Percentiles rank a stretch among this genome's conserved stretches.
Evolutionary conservation across 2,329 filamentous ascomycete genomes (phyloP).

Genomic region (Phialocephala sp.): DNA sequence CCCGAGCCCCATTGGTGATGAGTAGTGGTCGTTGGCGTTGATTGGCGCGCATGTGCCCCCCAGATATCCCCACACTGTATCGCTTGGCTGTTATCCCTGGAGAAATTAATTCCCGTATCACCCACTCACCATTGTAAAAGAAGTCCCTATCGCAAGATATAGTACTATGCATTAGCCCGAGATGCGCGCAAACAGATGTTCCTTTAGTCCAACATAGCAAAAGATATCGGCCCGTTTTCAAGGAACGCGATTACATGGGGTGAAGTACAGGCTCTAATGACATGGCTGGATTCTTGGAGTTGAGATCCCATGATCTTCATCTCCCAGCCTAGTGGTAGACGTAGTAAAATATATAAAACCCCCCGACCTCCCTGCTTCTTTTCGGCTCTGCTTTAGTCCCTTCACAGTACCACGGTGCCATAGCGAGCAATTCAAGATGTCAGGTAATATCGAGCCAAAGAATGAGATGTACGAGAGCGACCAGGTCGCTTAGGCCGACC

Average conservation of each 20-base stretch:
- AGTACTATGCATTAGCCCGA: conserved; percentile 14
- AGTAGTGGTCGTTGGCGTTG: conserved; percentile 2
- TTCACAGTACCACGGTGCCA: not conserved
- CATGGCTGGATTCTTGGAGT: conserved; percentile 4
- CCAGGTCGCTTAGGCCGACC: conserved; percentile 1
- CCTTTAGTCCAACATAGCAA: too few relatives aligned
- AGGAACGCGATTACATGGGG: conserved; percentile 5
- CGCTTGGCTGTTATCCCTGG: conserved; percentile 8
- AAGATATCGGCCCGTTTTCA: conserved; percentile 9
- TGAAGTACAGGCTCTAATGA: conserved; percentile 3
- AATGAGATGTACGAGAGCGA: conserved; percentile 6
- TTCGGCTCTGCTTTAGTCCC: not conserved
- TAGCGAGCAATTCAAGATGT: conserved; percentile 8
- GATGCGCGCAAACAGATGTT: conserved; percentile 8
- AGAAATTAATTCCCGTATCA: conserved; percentile 14
- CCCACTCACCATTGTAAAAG: conserved; percentile 3
- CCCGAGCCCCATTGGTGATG: conserved; percentile 2
- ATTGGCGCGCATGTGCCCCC: conserved; percentile 10
- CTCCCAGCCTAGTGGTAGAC: conserved; percentile 11
- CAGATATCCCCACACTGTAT: conserved; percentile 5
- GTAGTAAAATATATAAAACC: conserved; percentile 9
- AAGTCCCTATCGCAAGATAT: not conserved
- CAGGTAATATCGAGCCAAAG: conserved; percentile 13
- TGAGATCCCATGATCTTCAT: not conserved
- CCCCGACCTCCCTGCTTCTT: not conserved